These are phyloP conservation scores for Rhodofomes roseus DNA, from an alignment of 1,284 basidiomycete species.

Conservation along the genomic window DNA sequence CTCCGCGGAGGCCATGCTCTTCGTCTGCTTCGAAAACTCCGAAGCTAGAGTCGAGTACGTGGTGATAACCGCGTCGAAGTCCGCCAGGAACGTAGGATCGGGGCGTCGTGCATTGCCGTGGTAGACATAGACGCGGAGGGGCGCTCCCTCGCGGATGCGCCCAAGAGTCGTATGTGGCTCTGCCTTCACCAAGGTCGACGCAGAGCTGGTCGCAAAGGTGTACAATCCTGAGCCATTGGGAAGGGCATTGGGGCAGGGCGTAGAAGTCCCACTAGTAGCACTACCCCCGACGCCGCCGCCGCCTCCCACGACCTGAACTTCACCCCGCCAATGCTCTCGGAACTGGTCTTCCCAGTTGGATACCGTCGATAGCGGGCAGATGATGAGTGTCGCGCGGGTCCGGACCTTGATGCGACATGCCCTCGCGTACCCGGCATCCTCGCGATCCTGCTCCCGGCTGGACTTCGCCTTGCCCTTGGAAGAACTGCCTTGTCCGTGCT, in stretches of 20 bases:
- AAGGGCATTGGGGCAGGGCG: constrained; percentile 2
- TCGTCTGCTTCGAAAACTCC: constrained; percentile 89
- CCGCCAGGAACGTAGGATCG: constrained; percentile 81
- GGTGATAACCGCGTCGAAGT: constrained; percentile 97
- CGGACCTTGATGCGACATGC: constrained; percentile 72
- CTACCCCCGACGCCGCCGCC: constrained; percentile 49
- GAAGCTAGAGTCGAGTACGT: constrained; percentile 95
- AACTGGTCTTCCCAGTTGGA: constrained; percentile 99
- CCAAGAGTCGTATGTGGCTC: constrained; percentile 29
- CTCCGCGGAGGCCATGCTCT: constrained; percentile 51
- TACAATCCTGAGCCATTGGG: constrained; percentile 5
- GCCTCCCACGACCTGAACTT: constrained; percentile 79
- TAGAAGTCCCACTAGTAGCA: constrained; percentile 12
- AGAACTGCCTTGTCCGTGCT: constrained; percentile 25
- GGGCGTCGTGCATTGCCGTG: constrained; percentile 89
- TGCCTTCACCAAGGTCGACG: constrained; percentile 22
- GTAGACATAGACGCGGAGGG: constrained; percentile 88
- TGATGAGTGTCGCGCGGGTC: constrained; percentile 90
- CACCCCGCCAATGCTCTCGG: constrained; percentile 89
- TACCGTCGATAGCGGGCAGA: constrained; percentile 95
- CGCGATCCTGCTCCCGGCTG: constrained; percentile 59
- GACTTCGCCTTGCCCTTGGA: constrained; percentile 62
- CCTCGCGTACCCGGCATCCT: constrained; percentile 65
- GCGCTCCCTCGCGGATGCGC: constrained; percentile 43
- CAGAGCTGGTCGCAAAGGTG: constrained; percentile 20